These are phyloP conservation scores for Coemansia sp. DNA, from an alignment of 192 early-diverging fungal species.

Conservation along the genomic window DNA sequence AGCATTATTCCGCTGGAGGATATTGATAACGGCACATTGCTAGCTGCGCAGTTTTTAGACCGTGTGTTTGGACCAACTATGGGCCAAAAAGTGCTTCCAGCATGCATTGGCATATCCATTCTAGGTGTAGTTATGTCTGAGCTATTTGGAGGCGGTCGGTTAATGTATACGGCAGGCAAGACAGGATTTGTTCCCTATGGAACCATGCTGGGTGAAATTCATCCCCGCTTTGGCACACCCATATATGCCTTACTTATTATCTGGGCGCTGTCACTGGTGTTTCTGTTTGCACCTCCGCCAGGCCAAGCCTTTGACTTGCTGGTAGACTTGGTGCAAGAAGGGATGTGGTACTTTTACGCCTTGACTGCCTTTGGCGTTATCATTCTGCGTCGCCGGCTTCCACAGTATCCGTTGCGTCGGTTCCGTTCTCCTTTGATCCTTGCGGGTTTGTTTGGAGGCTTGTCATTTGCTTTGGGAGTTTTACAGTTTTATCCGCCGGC, in stretches of 20 bases:
- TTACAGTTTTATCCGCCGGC: conserved; percentile 53
- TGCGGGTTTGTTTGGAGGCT: conserved; percentile 35
- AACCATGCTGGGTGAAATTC: conserved; percentile 38
- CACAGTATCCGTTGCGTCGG: conserved; percentile 33
- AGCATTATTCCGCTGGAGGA: conserved; percentile 68
- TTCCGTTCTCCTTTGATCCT: conserved; percentile 38
- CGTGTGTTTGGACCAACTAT: conserved; percentile 55
- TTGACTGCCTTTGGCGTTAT: conserved; percentile 57
- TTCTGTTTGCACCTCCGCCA: conserved; percentile 53
- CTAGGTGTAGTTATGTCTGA: conserved; percentile 56
- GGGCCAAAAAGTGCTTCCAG: conserved; percentile 54
- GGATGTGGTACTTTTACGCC: conserved; percentile 61
- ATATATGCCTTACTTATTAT: conserved; percentile 50
- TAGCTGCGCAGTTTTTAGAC: conserved; percentile 59
- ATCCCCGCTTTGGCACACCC: conserved; percentile 50
- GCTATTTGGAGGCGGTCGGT: conserved; percentile 52
- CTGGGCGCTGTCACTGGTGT: conserved; percentile 49
- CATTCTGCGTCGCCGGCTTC: conserved; percentile 46
- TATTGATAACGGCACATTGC: conserved; percentile 62
- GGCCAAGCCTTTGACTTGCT: conserved; percentile 59
- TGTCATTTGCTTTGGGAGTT: conserved; percentile 35
- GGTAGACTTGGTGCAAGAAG: conserved; percentile 56
- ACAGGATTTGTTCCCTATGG: conserved; percentile 57
- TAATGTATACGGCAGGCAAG: conserved; percentile 55
- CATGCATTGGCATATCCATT: conserved; percentile 54